Percentiles rank a stretch among this genome's conserved stretches.
Evolutionary conservation across 805 yeast genomes (phyloP).

Genomic region (Saccharomycopsis selenospora): DNA sequence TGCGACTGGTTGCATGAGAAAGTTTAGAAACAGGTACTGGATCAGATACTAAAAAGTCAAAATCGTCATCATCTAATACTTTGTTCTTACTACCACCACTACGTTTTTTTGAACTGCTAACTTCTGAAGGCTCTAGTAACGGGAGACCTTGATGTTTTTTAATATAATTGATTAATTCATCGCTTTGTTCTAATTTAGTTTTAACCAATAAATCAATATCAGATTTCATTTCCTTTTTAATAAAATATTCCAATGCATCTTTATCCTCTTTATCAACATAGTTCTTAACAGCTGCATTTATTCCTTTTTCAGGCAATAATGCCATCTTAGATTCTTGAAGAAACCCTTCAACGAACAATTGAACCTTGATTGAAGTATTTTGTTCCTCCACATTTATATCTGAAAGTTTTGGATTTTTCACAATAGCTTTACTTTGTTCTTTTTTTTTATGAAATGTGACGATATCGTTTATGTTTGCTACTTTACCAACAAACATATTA

Average conservation of each 20-base stretch:
- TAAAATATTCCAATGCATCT: slow-evolving; percentile 54
- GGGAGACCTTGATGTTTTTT: background rate
- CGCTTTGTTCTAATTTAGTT: slow-evolving; percentile 13
- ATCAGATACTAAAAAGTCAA: no score
- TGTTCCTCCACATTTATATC: slow-evolving; percentile 31
- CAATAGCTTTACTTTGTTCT: slow-evolving; percentile 22
- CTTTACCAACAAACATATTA: slow-evolving; percentile 79
- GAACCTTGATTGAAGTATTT: slow-evolving; percentile 41
- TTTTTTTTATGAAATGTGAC: slow-evolving; percentile 58
- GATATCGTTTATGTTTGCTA: slow-evolving; percentile 87
- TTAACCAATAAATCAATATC: slow-evolving; percentile 44
- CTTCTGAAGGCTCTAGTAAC: background rate
- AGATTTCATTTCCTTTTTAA: slow-evolving; percentile 46
- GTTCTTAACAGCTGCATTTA: slow-evolving; percentile 62
- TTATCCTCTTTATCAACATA: slow-evolving; percentile 83
- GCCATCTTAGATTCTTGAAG: slow-evolving; percentile 57
- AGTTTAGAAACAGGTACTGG: no score
- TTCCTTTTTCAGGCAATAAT: slow-evolving; percentile 66
- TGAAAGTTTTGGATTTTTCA: slow-evolving; percentile 19
- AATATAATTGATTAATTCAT: slow-evolving; percentile 6
- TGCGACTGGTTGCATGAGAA: background rate
- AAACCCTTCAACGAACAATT: slow-evolving; percentile 54
- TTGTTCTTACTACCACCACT: background rate
- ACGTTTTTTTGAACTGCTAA: background rate
- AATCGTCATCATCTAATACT: background rate